Base-by-base conservation (phyloP, 495 filamentous ascomycete species). In the Rostrohypoxylon terebratum region DNA sequence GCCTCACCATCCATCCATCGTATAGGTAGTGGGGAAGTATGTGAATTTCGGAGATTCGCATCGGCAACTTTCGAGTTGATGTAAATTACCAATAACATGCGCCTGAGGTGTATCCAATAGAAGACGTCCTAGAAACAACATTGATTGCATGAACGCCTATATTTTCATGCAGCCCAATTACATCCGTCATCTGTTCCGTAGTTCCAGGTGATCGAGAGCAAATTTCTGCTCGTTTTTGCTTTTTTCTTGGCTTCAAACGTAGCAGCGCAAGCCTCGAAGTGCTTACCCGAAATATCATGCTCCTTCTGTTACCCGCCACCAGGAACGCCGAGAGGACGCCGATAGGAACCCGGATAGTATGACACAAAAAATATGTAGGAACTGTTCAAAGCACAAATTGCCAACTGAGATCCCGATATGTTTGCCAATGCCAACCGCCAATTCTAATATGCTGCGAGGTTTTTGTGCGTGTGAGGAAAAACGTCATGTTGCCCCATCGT, bases 131-230 rank as follows among this genome's bases (percentile, higher is more conserved):
- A 53, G 51, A 51, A 34, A 40, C 42, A n/a, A 34, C 33, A 45
- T 38, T 28, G 28, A 36, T 28, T 69, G 58, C 66, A 61, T 61
- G 58, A 59, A 51, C 59, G 67, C 59, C 67, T 21, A 21, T 42
- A 28, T 59, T 55, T 38, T 38, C 67, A 69, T 62, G 67, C 67
- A 63, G 47, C 34, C 59, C 50, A 63, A 69, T 63, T 25, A 69
- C 51, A 63, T 18, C 31, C 38, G 59, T 53, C 59, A 40, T 45
- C 59, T 21, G 59, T 59, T 48, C 67, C 44, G 59, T 69, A 45
- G 45, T 69, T 33, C 59, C 58, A 63, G 51, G 66, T 58, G 31
- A 34, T 38, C 63, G 44, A 34, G 53, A 51, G 65, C 40, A 20
- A 58, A 36, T 60, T 16, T 31, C 50, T 42, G 18, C 59, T 59